Base-by-base conservation (phyloP, 129 eudicot genomes). In the Tanacetum coccineum region DNA sequence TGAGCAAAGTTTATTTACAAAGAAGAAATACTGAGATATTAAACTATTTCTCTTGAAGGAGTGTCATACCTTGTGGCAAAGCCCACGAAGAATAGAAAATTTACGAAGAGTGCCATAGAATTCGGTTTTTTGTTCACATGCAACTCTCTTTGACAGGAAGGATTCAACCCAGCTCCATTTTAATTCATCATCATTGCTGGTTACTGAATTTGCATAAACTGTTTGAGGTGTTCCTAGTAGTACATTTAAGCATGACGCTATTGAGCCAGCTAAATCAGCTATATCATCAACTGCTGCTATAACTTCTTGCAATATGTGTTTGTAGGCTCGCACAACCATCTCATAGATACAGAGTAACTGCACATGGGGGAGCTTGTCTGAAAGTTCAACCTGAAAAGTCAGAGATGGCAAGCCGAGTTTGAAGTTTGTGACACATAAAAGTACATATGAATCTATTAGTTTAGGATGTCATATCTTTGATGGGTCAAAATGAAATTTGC, bases 1-100 rank as follows among this genome's bases (percentile, higher is more conserved):
- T 59, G 70, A 26, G 36, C 10, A 3, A 2, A 55, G 60, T 55
- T 55, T 9, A 55, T 10, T 18, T 20, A 18, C 60, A 20, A 19
- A n/a, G 10, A 55, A 9, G 4, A 20, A 9, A 17, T 18, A 54
- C 19, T 9, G 19, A 55, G 13, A 30, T 55, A 55, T 10, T 44
- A 21, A 19, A 25, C 1, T 28, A 12, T 25, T 13, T 26, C 66
- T 32, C 57, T 46, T 60, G 18, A 8, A 17, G 19, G 15, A 53
- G 52, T 49, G 32, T 59, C 70, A 49, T 76, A 91, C 97, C 90
- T 92, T 92, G 80, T 92, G 96, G 80, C 96, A 83, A 78, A 92
- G 85, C 63, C 98, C 98, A 12, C 98, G 96, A 67, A 92, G 98
- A 81, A 92, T 78, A 52, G 98, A 77, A 72, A 85, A 83, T 78